Percentiles rank a stretch among this genome's conserved stretches.
Conservation (phyloP, 169 alveolate species). For the Plasmodium inui region DNA sequence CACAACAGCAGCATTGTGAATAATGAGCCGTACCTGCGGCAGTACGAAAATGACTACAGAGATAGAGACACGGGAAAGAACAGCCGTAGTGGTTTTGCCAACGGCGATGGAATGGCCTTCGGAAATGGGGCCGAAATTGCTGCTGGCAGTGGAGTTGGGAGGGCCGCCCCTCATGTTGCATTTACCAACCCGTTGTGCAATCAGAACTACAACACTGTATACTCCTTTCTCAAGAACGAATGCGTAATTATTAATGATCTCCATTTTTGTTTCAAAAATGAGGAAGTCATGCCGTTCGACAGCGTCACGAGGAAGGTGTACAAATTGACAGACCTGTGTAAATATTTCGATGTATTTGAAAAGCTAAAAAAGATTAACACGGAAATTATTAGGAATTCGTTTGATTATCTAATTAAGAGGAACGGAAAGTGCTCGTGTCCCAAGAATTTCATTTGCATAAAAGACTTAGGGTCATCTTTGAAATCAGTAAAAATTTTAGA, state of each 20-base stretch:
- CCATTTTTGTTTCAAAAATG: slow-evolving; percentile 23
- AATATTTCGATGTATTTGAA: slow-evolving; percentile 61
- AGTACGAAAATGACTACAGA: background rate
- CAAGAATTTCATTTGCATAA: slow-evolving; percentile 41
- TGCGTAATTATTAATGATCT: slow-evolving; percentile 33
- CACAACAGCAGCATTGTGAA: background rate
- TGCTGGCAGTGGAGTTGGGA: background rate
- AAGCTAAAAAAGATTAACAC: slow-evolving; percentile 29
- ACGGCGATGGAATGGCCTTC: background rate
- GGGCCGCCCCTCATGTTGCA: background rate
- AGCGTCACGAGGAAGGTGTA: slow-evolving; percentile 31
- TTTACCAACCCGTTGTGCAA: background rate
- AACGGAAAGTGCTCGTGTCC: slow-evolving; percentile 48
- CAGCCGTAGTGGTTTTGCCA: background rate
- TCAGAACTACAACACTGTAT: slow-evolving; percentile 2
- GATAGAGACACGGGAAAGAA: background rate
- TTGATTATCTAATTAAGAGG: slow-evolving; percentile 35
- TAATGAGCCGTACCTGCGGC: background rate
- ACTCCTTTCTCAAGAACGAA: slow-evolving; percentile 29
- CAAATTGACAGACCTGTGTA: slow-evolving; percentile 51
- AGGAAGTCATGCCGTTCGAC: slow-evolving; percentile 38
- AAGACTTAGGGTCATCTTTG: slow-evolving; percentile 44
- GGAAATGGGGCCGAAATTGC: background rate
- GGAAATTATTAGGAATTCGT: slow-evolving; percentile 50
- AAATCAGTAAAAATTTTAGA: slow-evolving; percentile 29